Percentiles rank a stretch among this genome's conserved stretches.
Conservation (phyloP, 192 early-diverging fungal species). For the Phycomyces nitens region DNA sequence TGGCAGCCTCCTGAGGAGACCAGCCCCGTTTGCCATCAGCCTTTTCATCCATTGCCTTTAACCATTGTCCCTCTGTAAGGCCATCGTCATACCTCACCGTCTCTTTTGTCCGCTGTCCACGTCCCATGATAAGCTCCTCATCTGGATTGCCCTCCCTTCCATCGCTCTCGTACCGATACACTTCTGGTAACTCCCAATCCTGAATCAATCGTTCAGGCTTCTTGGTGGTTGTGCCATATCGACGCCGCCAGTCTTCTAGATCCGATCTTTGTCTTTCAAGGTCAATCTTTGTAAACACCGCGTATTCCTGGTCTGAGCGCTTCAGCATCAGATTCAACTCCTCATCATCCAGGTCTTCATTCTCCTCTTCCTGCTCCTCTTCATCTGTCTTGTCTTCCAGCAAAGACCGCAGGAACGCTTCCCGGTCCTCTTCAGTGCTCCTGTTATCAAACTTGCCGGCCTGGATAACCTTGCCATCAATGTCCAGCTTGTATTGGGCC, state of each 20-base stretch:
- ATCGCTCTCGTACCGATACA: conserved; percentile 60
- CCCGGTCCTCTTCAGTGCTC: conserved; percentile 87
- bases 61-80: conserved; percentile 87
- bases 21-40: conserved; percentile 31
- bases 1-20: not conserved
- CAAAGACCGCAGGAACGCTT: conserved; percentile 79
- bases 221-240: conserved; percentile 46
- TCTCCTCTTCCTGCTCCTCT: not conserved
- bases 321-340: conserved; percentile 91
- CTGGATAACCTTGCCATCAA: conserved; percentile 98
- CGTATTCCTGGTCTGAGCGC: conserved; percentile 75
- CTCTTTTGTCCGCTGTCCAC: conserved; percentile 68
- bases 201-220: conserved; percentile 75
- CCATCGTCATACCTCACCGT: conserved; percentile 86
- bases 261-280: conserved; percentile 50
- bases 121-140: conserved; percentile 51
- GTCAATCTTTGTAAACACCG: conserved; percentile 74
- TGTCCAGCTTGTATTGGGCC: conserved; percentile 91
- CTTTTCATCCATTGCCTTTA: conserved; percentile 62
- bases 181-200: conserved; percentile 80
- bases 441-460: conserved; percentile 98
- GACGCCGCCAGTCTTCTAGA: conserved; percentile 48
- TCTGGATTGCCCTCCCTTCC: conserved; percentile 23
- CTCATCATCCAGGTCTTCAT: conserved; percentile 48
- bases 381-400: conserved; percentile 50